Percentiles rank a stretch among this genome's conserved stretches.
These are phyloP conservation scores for Fusarium torreyae DNA, from an alignment of 2,329 filamentous ascomycete species.

Conservation along the genomic window DNA sequence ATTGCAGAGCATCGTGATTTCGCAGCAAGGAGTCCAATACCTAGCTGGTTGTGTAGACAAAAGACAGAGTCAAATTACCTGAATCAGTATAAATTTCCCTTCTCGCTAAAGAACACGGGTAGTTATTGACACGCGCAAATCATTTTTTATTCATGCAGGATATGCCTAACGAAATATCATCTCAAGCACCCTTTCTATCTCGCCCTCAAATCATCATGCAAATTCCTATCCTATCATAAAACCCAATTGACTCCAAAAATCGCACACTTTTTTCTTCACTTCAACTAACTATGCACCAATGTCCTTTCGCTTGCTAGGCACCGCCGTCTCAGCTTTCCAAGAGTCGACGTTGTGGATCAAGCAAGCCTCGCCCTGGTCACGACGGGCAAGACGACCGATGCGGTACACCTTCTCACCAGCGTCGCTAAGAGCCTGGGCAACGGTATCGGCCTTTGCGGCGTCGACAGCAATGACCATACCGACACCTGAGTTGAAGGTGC, in stretches of 20 bases:
- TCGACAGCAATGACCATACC: conserved; percentile 93
- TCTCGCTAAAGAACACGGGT: not conserved
- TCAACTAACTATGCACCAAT: conserved; percentile 36
- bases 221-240: conserved; percentile 33
- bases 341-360: conserved; percentile 55
- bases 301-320: conserved; percentile 49
- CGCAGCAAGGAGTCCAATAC: not conserved
- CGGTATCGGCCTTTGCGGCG: conserved; percentile 72
- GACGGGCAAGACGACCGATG: conserved; percentile 79
- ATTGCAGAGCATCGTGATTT: not conserved
- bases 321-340: conserved; percentile 49
- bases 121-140: conserved; percentile 14
- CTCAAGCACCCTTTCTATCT: conserved; percentile 31
- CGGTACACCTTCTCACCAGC: conserved; percentile 79
- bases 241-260: conserved; percentile 41
- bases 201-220: conserved; percentile 19
- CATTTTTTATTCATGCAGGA: conserved; percentile 34
- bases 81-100: not conserved
- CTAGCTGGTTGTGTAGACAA: not conserved
- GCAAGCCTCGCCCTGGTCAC: conserved; percentile 60
- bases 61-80: not conserved
- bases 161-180: conserved; percentile 19
- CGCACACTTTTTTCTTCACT: conserved; percentile 20
- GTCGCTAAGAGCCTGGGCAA: conserved; percentile 72
- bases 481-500: conserved; percentile 94